Conservation (phyloP, 2,329 filamentous ascomycete species). For the Dendrostoma leiphaemia region DNA sequence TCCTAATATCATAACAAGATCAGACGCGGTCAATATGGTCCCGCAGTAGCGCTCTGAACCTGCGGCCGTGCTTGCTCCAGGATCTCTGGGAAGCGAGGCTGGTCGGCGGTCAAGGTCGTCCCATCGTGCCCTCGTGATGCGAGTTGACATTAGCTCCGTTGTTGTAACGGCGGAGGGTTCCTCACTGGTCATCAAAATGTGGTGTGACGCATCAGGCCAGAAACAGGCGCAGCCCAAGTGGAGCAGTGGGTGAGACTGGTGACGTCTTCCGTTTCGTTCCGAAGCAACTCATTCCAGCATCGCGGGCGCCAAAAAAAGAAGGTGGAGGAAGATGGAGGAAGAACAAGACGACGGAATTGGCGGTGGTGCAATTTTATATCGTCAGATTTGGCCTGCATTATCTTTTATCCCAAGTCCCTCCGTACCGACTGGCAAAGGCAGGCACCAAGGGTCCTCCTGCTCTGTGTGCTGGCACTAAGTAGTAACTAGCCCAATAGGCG, state of each 20-base stretch:
- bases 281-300: background rate
- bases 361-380: too few relatives aligned
- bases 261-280: slow-evolving; percentile 13
- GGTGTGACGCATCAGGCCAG: slow-evolving; percentile 17
- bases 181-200: background rate
- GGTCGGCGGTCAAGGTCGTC: background rate
- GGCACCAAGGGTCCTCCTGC: background rate
- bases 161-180: background rate
- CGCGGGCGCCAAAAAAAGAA: background rate
- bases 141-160: too few relatives aligned
- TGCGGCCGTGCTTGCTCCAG: background rate
- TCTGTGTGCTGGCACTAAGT: too few relatives aligned
- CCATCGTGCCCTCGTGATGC: background rate
- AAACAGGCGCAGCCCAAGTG: slow-evolving; percentile 13
- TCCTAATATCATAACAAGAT: too few relatives aligned
- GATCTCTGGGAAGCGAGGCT: background rate
- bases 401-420: too few relatives aligned
- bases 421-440: too few relatives aligned
- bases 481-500: too few relatives aligned
- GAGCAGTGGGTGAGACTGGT: slow-evolving; percentile 7
- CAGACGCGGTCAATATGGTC: background rate
- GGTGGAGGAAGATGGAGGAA: background rate
- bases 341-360: background rate
- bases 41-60: background rate
- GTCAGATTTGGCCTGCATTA: too few relatives aligned